Evolutionary conservation across 441 rosid species (phyloP).

Genomic region (Bocquillonia castaneifolia): DNA sequence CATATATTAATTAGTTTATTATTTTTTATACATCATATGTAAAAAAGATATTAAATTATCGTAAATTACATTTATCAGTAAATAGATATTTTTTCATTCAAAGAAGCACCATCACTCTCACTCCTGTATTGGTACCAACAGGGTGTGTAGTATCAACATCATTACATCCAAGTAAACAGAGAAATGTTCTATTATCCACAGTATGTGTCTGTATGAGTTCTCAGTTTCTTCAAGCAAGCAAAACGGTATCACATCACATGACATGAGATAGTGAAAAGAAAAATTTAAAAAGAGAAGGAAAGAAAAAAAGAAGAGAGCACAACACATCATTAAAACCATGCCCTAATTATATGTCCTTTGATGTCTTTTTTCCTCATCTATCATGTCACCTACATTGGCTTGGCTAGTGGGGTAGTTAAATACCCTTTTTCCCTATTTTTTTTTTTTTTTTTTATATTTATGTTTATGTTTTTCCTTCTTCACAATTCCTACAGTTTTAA

Average conservation of each 20-base stretch:
- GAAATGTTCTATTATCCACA: conserved; percentile 13
- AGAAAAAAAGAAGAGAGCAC: too few species aligned
- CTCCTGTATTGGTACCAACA: not conserved
- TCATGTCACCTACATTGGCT: conserved; percentile 31
- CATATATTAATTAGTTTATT: too few species aligned
- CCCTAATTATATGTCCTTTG: conserved; percentile 18
- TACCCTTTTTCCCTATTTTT: conserved; percentile 11
- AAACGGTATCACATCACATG: conserved; percentile 22
- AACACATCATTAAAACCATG: conserved; percentile 13
- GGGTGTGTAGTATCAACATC: conserved; percentile 13
- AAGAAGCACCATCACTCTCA: too few species aligned
- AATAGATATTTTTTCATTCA: too few species aligned
- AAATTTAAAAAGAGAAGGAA: too few species aligned
- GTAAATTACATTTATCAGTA: too few species aligned
- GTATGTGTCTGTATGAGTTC: conserved; percentile 6
- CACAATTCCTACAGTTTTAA: not conserved
- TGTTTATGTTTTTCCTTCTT: too few species aligned
- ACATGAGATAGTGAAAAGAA: not conserved
- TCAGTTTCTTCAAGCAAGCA: conserved; percentile 18
- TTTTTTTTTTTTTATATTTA: not conserved
- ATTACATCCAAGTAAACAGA: not conserved
- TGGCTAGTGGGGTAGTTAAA: conserved; percentile 12
- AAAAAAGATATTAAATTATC: too few species aligned
- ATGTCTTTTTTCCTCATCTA: conserved; percentile 27
- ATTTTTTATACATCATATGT: too few species aligned